Percentiles rank a stretch among this genome's conserved stretches.
Conservation (phyloP, 116 monocot genomes). For the Iris pallida region DNA sequence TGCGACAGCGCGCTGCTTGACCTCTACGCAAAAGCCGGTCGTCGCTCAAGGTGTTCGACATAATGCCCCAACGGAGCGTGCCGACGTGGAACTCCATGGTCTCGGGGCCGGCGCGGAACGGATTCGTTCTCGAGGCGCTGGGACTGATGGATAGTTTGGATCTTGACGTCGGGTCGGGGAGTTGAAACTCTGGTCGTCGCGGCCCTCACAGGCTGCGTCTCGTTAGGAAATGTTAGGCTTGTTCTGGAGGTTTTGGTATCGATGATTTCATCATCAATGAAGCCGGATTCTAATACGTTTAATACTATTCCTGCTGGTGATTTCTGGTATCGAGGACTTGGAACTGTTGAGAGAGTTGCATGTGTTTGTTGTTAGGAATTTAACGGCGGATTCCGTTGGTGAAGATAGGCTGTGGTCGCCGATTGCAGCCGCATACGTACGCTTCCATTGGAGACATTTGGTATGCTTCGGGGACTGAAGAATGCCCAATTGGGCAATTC, state of each 20-base stretch:
- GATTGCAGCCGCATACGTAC: conserved; percentile 53
- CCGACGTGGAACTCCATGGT: conserved; percentile 58
- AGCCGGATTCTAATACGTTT: conserved; percentile 44
- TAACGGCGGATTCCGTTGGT: conserved; percentile 20
- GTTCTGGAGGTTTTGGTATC: conserved; percentile 32
- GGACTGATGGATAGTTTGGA: conserved; percentile 25
- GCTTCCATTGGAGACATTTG: conserved; percentile 30
- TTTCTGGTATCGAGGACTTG: conserved; percentile 2
- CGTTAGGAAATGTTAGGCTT: conserved; percentile 26
- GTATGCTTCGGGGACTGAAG: conserved; percentile 31
- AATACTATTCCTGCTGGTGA: conserved; percentile 52
- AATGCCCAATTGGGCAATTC: conserved; percentile 36
- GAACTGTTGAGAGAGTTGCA: conserved; percentile 46
- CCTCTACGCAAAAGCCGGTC: conserved; percentile 34
- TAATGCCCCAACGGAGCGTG: conserved; percentile 42
- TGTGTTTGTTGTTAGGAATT: conserved; percentile 36
- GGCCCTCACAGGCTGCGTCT: conserved; percentile 52
- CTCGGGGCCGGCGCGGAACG: conserved; percentile 32
- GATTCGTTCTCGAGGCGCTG: conserved; percentile 27
- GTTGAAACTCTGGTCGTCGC: conserved; percentile 72
- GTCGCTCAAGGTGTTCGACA: conserved; percentile 42
- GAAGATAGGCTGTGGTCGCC: conserved; percentile 41
- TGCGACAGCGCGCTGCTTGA: conserved; percentile 55
- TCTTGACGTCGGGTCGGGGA: conserved; percentile 25
- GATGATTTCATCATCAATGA: conserved; percentile 24